Base-by-base conservation (phyloP, 352 stramenopile genomes). In the Phytophthora kernoviae region DNA sequence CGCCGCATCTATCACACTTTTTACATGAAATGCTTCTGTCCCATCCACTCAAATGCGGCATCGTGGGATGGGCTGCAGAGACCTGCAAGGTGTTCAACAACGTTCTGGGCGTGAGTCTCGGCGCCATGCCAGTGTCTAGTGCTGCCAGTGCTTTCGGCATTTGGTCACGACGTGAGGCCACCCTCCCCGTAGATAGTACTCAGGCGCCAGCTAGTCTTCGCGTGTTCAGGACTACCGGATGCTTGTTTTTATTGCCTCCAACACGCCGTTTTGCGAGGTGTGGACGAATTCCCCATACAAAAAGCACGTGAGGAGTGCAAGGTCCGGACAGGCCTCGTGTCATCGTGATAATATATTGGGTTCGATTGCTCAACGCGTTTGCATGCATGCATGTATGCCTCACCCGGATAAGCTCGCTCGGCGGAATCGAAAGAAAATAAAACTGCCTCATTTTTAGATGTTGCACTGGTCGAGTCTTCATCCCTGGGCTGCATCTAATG, bases 61-160 rank as follows among this genome's bases (percentile, higher is more conserved):
- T 59, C 48, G 57, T 50, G 57, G 48, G 48, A 65, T 65, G 57
- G 57, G 41, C 57, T 47, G 22, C 41, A 46, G 37, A 55, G 54
- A 55, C 34, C 39, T 42, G 54, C 54, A 30, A 20, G 34, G 33
- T 40, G 15, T 32, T 14, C 33, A 40, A 14, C 37, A 43, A 43
- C 9, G 15, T 43, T 17, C 18, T 14, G 37, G n/a, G 10, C 37
- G 37, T 14, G 37, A 17, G 9, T 8, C 37, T 43, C 32, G 44
- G 22, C 44, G 44, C 26, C 15, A 8, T 5, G 44, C 44, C 2
- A 37, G 44, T 24, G 14, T 11, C 12, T 15, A 26, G n/a, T 7
- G 14, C 34, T 10, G 46, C 27, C 18, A 44, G 34, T 17, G 40
- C 14, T n/a, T 2, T 8, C 33, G 9, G 33, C 33, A 8, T 30